phyloP scores from a whole-genome alignment of 305 asterid species.

The Rubia peregrina region DNA sequence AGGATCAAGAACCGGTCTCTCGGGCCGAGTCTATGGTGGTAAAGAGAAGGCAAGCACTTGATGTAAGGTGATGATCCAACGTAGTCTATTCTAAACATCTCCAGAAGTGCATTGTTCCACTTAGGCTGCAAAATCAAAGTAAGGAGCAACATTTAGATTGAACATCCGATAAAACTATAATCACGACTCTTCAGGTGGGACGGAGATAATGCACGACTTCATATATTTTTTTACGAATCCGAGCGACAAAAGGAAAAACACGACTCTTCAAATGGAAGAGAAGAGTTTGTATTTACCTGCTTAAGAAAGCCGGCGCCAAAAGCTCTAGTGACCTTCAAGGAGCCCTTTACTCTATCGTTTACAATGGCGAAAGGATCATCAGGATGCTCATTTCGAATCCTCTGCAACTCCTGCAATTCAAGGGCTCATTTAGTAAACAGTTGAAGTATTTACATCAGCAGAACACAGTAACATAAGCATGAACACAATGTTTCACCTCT shows the following conservation, averaged over 20 bases:
- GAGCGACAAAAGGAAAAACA: not conserved
- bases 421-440: not conserved
- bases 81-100: slow-evolving; percentile 70
- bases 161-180: not conserved
- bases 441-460: slow-evolving; percentile 7
- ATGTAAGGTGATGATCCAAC: slow-evolving; percentile 73
- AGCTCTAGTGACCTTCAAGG: slow-evolving; percentile 85
- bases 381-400: slow-evolving; percentile 60
- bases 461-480: not conserved
- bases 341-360: slow-evolving; percentile 80
- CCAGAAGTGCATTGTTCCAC: slow-evolving; percentile 86
- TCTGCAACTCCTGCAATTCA: slow-evolving; percentile 53
- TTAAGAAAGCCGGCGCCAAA: slow-evolving; percentile 96
- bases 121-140: slow-evolving; percentile 53
- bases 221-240: too few relatives aligned
- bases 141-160: not conserved
- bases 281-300: slow-evolving; percentile 33
- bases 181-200: too few relatives aligned
- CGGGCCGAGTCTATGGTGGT: slow-evolving; percentile 56
- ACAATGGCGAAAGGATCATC: slow-evolving; percentile 62
- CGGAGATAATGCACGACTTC: not conserved
- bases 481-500: slow-evolving; percentile 43
- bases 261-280: too few relatives aligned
- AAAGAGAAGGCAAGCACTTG: slow-evolving; percentile 57
- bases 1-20: slow-evolving; percentile 75